Evolutionary conservation across 1,139 yeast species (phyloP), one percentile per base, ranked within the genome.

Genomic region (Candida sp.): DNA sequence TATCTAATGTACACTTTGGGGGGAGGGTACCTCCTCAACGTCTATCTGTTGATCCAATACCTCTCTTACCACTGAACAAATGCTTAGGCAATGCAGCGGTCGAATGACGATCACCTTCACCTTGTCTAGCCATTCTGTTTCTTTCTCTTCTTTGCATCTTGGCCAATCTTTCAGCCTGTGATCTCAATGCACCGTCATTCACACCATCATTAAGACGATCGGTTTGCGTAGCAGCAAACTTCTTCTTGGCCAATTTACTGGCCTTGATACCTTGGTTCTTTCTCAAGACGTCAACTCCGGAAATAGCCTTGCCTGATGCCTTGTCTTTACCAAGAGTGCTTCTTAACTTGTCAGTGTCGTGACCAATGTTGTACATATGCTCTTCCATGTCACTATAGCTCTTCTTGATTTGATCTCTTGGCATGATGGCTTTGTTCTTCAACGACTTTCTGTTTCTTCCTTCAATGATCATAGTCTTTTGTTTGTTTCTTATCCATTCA

Each of bases 61-160:
- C 94, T 78, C 98, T 86, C 83, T 96, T 94, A 76, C 99, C 99
- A 66, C 93, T 78, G 78, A 88, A 90, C 81, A 94, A 81, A 77
- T 94, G 99, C 79, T 92, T 93, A 57, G 98, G 97, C 76, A 91
- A 73, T 58, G 90, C 77, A 52, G 90, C 94, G 54, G 93, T 84
- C 53, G 86, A 79, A 69, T 91, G 97, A 75, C 98, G 88, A 75
- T 94, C 99, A 65, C 90, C 90, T 77, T 96, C 99, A 78, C 98
- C 98, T 60, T 85, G 90, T 75, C 97, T 86, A 42, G 98, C 97
- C 67, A 80, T 75, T 77, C 94, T 87, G 75, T 93, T 91, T 78
- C 98, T 86, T 67, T 90, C 96, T 75, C 97, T 86, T 82, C 97
- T 92, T 70, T 90, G 94, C 62, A 90, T 73, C 77, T 92, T 92